Conservation (phyloP, 257 asterid species). For the Eucommia ulmoides region DNA sequence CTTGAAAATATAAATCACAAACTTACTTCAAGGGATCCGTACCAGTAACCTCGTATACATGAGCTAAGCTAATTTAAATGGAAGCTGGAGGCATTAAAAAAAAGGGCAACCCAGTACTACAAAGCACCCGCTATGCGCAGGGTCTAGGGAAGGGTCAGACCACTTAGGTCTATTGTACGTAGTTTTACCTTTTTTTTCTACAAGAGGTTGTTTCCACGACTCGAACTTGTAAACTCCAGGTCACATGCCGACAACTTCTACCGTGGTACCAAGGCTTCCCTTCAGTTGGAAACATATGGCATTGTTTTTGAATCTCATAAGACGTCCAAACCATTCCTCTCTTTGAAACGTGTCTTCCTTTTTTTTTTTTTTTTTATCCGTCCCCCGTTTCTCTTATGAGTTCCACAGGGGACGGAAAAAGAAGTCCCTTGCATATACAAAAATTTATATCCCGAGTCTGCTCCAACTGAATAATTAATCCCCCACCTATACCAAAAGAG, state of each 20-base stretch:
- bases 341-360: constrained; percentile 57
- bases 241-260: no score
- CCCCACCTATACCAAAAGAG: constrained; percentile 72
- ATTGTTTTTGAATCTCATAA: constrained; percentile 86
- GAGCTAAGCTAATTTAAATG: constrained; percentile 94
- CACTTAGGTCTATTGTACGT: no score
- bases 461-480: constrained; percentile 35
- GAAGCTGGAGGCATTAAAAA: constrained; percentile 91
- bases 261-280: no score
- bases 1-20: not conserved
- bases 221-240: no score
- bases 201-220: no score
- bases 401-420: constrained; percentile 34
- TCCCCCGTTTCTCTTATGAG: constrained; percentile 37
- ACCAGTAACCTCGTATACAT: constrained; percentile 52
- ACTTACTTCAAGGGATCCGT: constrained; percentile 72
- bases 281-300: no score
- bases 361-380: constrained; percentile 48
- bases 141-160: no score
- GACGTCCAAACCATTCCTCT: constrained; percentile 88
- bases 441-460: constrained; percentile 39
- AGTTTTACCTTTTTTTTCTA: no score
- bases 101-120: constrained; percentile 54
- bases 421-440: constrained; percentile 27
- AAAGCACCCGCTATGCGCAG: no score